phyloP scores from a whole-genome alignment of 768 basidiomycete genomes.

The Serendipita sp. region DNA sequence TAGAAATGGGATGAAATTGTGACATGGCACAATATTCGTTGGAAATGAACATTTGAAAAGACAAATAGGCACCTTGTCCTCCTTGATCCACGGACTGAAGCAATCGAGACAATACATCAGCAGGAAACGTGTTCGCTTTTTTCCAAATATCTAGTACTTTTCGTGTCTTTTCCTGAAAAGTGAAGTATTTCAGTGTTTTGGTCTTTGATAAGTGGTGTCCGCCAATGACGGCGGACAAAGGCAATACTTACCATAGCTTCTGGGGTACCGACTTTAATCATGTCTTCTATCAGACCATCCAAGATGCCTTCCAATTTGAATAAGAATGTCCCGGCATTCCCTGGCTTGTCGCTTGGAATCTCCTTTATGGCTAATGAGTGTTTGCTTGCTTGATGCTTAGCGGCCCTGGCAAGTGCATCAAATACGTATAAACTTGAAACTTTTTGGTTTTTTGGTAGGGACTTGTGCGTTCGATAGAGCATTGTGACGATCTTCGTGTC shows the following conservation, averaged over 20 bases:
- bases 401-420: constrained; percentile 81
- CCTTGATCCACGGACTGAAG: constrained; percentile 47
- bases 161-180: constrained; percentile 79
- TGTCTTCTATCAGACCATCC: constrained; percentile 78
- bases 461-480: constrained; percentile 79
- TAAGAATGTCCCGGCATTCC: constrained; percentile 70
- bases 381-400: constrained; percentile 51
- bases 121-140: constrained; percentile 78
- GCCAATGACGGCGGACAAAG: background rate
- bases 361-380: constrained; percentile 37
- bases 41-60: constrained; percentile 2
- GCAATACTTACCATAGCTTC: constrained; percentile 73
- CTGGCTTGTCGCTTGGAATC: constrained; percentile 33
- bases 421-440: constrained; percentile 84
- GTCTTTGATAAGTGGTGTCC: background rate
- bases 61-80: constrained; percentile 75
- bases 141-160: constrained; percentile 98
- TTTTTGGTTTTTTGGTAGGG: constrained; percentile 49
- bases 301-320: constrained; percentile 81
- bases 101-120: constrained; percentile 55
- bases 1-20: background rate
- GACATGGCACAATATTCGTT: constrained; percentile 11
- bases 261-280: constrained; percentile 42
- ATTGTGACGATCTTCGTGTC: constrained; percentile 79
- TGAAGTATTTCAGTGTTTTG: background rate